Percentiles rank a stretch among this genome's conserved stretches.
Evolutionary conservation across 2,329 filamentous ascomycete genomes (phyloP).

Genomic region (Aspergillus luchuensis): DNA sequence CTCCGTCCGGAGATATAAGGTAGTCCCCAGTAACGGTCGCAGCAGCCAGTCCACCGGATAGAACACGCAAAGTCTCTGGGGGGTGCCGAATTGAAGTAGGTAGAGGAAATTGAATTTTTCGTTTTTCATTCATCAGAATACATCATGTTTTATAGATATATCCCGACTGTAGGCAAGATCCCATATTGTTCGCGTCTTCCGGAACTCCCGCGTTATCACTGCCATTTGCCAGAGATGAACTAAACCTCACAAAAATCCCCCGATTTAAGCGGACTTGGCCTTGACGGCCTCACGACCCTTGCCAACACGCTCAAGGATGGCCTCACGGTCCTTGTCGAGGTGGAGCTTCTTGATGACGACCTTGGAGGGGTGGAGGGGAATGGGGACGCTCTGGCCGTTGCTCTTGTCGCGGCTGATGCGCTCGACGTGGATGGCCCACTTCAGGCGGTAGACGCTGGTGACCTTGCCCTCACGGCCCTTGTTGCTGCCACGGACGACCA

Average conservation of each 20-base stretch:
- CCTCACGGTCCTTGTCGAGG: conserved; percentile 64
- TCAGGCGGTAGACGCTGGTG: conserved; percentile 95
- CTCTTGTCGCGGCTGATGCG: conserved; percentile 96
- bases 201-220: conserved; percentile 35
- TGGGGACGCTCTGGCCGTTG: conserved; percentile 91
- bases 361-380: conserved; percentile 95
- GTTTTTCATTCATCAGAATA: conserved; percentile 58
- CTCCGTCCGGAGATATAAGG: too few species aligned
- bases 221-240: conserved; percentile 67
- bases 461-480: conserved; percentile 99
- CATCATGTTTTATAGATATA: conserved; percentile 29
- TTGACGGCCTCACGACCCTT: conserved; percentile 55
- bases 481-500: conserved; percentile 86
- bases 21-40: too few species aligned
- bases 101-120: conserved; percentile 69
- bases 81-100: conserved; percentile 25
- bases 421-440: conserved; percentile 97
- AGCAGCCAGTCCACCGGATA: too few species aligned
- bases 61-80: too few species aligned
- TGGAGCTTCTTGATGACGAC: conserved; percentile 99
- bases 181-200: conserved; percentile 28
- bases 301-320: conserved; percentile 49
- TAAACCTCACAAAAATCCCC: conserved; percentile 48
- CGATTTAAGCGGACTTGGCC: conserved; percentile 61
- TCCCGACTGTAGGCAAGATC: conserved; percentile 28